A percentile compares a stretch with the other conserved stretches of the same genome.
phyloP scores from a whole-genome alignment of 768 basidiomycete species.

The Suillus decipiens region DNA sequence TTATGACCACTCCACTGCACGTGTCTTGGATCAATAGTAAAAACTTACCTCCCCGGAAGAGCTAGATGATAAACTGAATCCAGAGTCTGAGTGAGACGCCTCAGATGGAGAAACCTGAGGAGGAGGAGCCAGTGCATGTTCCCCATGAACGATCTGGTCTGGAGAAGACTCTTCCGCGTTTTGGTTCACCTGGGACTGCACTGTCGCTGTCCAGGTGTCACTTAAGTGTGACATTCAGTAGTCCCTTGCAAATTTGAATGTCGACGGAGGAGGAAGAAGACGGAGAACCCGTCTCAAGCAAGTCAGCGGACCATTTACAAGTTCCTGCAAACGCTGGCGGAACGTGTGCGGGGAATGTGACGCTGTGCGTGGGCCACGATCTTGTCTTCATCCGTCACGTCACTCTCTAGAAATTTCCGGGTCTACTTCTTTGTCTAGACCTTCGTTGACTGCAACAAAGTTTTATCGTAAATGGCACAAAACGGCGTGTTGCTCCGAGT shows the following conservation, averaged over 20 bases:
- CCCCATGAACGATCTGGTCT: conserved; percentile 9
- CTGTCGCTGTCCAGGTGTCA: not conserved
- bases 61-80: conserved; percentile 31
- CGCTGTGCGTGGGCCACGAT: conserved; percentile 10
- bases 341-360: conserved; percentile 11
- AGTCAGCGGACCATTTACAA: conserved; percentile 8
- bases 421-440: not conserved
- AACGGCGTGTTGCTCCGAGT: not conserved
- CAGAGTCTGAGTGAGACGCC: conserved; percentile 32
- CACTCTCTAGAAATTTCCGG: conserved; percentile 8
- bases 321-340: conserved; percentile 8
- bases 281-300: conserved; percentile 8
- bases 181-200: not conserved
- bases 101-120: conserved; percentile 13
- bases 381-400: conserved; percentile 8
- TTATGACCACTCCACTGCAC: conserved; percentile 8
- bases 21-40: conserved; percentile 9
- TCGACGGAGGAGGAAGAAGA: conserved; percentile 1
- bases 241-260: conserved; percentile 3
- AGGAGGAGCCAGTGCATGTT: conserved; percentile 9
- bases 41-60: conserved; percentile 35
- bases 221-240: conserved; percentile 9
- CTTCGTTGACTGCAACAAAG: not conserved
- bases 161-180: conserved; percentile 2
- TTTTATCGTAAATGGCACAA: not conserved